Evolutionary conservation across 768 basidiomycete genomes (phyloP).

Genomic region (Tulasnella sp.): DNA sequence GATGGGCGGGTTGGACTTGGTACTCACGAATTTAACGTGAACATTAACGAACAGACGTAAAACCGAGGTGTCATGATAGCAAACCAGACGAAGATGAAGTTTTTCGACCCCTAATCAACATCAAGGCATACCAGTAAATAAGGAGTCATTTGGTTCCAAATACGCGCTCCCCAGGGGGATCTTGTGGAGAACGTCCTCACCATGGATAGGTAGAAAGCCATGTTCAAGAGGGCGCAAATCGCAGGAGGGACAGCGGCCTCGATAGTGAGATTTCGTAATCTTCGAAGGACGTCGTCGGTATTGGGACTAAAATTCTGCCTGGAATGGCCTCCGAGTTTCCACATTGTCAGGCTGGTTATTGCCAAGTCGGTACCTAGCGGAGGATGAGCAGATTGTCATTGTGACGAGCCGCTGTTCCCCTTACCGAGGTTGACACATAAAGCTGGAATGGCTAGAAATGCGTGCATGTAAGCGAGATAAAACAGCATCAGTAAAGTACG

Average conservation of each 20-base stretch:
- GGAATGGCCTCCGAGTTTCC: neutral
- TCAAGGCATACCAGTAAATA: neutral
- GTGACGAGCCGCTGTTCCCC: neutral
- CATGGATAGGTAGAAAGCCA: neutral
- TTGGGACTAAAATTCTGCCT: neutral
- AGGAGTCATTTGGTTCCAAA: neutral
- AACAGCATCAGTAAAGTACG: too few species aligned
- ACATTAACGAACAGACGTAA: neutral
- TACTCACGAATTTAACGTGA: neutral
- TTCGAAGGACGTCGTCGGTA: neutral
- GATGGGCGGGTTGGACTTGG: too few species aligned
- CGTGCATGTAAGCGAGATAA: neutral
- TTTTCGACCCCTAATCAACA: neutral
- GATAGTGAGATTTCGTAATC: neutral
- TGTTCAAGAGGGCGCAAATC: neutral
- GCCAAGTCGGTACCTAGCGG: neutral
- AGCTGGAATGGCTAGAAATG: neutral
- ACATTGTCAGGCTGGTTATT: neutral
- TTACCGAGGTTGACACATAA: neutral
- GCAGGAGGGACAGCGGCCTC: slow-evolving; percentile 2
- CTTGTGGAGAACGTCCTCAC: neutral
- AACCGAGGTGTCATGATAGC: neutral
- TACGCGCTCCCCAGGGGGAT: neutral
- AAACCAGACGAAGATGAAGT: neutral
- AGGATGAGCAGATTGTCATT: neutral